Evolutionary conservation across 208 protist species (phyloP), one percentile per base, ranked within the genome.

Genomic region (Vickermania ingenoplastis): DNA sequence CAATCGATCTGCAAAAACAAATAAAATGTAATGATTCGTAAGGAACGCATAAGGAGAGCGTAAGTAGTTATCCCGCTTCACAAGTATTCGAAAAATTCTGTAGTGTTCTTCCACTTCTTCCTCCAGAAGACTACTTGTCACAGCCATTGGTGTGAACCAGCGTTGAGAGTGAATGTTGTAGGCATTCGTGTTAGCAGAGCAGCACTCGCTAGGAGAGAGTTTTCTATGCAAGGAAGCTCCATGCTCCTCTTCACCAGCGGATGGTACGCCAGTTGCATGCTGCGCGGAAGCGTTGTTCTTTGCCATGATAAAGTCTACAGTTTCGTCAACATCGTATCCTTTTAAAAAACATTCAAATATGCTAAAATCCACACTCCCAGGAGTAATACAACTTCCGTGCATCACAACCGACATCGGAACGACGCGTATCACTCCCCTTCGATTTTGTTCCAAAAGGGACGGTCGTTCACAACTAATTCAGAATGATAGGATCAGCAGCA

Each of bases 91-190:
- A 66, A 86, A 95, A 5, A 89, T 29, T 53, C 81, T 65, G 61
- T 83, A 92, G 62, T 95, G 89, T 61, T 91, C 85, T 7, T 51
- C 61, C 17, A 91, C 72, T 62, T 91, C 80, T 27, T 92, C 71
- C 28, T 75, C 63, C 11, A 92, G 61, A 50, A 82, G 71, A 17
- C 58, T 58, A 31, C 63, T 86, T 41, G 36, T n/a, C n/a, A n/a
- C n/a, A n/a, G n/a, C n/a, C n/a, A n/a, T n/a, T n/a, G n/a, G n/a
- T n/a, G n/a, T n/a, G n/a, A n/a, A n/a, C n/a, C n/a, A n/a, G n/a
- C n/a, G n/a, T n/a, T n/a, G n/a, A n/a, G n/a, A n/a, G n/a, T n/a
- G n/a, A n/a, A n/a, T n/a, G n/a, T n/a, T n/a, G n/a, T n/a, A n/a
- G n/a, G n/a, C n/a, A n/a, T n/a, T n/a, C n/a, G n/a, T n/a, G n/a